Evolutionary conservation across 2,329 filamentous ascomycete genomes (phyloP).

Genomic region (Aaosphaeria pasadenensis): DNA sequence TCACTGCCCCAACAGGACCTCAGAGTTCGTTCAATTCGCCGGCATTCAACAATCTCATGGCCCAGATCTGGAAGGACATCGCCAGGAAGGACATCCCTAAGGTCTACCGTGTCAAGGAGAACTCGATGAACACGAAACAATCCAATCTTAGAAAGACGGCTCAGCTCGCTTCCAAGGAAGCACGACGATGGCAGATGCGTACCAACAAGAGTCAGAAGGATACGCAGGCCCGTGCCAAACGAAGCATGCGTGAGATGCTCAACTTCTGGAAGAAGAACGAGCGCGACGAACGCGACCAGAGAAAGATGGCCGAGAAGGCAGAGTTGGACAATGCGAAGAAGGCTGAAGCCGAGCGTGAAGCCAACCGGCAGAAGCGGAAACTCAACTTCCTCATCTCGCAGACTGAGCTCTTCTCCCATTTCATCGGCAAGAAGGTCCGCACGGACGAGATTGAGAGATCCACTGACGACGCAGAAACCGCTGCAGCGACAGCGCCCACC

Average conservation of each 20-base stretch:
- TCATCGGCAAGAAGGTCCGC: conserved; percentile 99
- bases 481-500: conserved; percentile 40
- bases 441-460: conserved; percentile 91
- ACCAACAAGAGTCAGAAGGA: conserved; percentile 99
- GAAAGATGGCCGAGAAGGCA: conserved; percentile 91
- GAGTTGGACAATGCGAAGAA: conserved; percentile 96
- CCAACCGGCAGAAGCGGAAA: conserved; percentile 95
- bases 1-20: neutral
- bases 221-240: conserved; percentile 92
- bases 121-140: conserved; percentile 80
- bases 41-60: conserved; percentile 94
- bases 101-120: conserved; percentile 81
- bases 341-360: conserved; percentile 95
- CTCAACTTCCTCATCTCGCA: conserved; percentile 99
- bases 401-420: conserved; percentile 98
- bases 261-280: conserved; percentile 99
- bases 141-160: conserved; percentile 99
- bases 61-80: conserved; percentile 95
- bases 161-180: conserved; percentile 93
- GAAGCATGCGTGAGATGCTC: conserved; percentile 99
- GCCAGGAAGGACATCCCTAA: conserved; percentile 92
- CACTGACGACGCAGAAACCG: conserved; percentile 67
- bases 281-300: conserved; percentile 89
- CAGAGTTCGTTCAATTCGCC: conserved; percentile 71
- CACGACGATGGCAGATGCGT: conserved; percentile 91